A percentile compares a stretch with the other conserved stretches of the same genome.
These are phyloP conservation scores for Aspergillus pseudoterreus DNA, from an alignment of 2,329 filamentous ascomycete genomes.

Conservation along the genomic window DNA sequence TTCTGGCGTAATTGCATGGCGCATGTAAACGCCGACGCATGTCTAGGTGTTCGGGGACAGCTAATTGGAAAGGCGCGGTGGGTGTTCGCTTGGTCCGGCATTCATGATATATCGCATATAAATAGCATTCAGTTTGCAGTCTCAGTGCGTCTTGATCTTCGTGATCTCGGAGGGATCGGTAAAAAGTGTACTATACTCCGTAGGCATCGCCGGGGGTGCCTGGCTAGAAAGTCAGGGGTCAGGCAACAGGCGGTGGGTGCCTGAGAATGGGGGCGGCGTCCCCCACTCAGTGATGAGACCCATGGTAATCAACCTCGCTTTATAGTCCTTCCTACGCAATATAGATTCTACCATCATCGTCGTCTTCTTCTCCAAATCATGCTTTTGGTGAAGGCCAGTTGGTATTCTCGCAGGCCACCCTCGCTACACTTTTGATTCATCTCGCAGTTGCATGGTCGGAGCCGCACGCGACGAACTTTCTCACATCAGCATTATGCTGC, in stretches of 20 bases:
- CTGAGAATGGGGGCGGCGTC: not conserved
- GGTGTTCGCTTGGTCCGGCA: too few species aligned
- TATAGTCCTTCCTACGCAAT: not conserved
- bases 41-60: conserved; percentile 8
- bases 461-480: not conserved
- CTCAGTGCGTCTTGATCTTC: too few species aligned
- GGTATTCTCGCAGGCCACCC: not conserved
- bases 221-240: not conserved
- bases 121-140: too few species aligned
- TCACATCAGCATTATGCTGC: conserved; percentile 22
- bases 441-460: too few species aligned
- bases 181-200: too few species aligned
- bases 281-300: not conserved
- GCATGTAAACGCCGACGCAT: conserved; percentile 9
- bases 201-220: too few species aligned
- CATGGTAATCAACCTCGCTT: too few species aligned
- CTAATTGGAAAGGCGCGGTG: too few species aligned
- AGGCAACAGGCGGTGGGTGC: conserved; percentile 2
- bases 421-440: not conserved
- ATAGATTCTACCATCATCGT: not conserved
- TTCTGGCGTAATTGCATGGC: not conserved
- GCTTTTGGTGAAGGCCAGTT: not conserved
- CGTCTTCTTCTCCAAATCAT: not conserved
- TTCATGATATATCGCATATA: too few species aligned
- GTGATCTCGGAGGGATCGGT: too few species aligned